Base-by-base conservation (phyloP, 768 basidiomycete species). In the Megacollybia marginata region DNA sequence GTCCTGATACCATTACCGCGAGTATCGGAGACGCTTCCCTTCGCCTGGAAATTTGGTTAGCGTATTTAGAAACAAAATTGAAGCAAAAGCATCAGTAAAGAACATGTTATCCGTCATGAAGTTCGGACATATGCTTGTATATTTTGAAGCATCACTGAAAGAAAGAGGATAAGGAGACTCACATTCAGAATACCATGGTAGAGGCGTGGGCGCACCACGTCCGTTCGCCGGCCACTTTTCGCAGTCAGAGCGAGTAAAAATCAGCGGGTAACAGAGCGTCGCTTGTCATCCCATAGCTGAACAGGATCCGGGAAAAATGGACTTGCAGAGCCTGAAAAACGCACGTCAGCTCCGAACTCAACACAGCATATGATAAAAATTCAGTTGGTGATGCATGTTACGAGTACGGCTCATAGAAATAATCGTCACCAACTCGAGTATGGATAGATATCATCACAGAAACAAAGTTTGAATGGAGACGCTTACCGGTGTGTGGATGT, bases 41-140 rank as follows among this genome's bases (percentile, higher is more conserved):
- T 28, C 6, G 23, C 23, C 23, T 28, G 23, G 23, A 28, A 28
- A 28, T 3, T 6, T 6, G 23, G 23, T 28, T 6, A 28, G 23
- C 6, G 6, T 28, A 28, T 8, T 2, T 15, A 40, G 23, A 44
- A 23, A n/a, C 23, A 23, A 23, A 44, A n/a, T n/a, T 9, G 23
- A 20, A 44, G 11, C 13, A n/a, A 9, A 44, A n/a, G 44, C 2
- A 23, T 44, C 44, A 44, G 44, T n/a, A 15, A 23, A 16, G 44
- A 23, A 52, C 20, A 40, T 15, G 20, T 61, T 70, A 65, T 82
- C 80, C 80, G 68, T 75, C 78, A 83, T 73, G 53, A 65, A 48
- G 55, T 58, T 83, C 78, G 78, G 82, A 83, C 81, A 83, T 83
- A 84, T 84, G 82, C 82, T 84, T 84, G 82, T 83, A 70, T 67